phyloP scores from a whole-genome alignment of 2,329 filamentous ascomycete genomes.

The Magnaporthales sp. region DNA sequence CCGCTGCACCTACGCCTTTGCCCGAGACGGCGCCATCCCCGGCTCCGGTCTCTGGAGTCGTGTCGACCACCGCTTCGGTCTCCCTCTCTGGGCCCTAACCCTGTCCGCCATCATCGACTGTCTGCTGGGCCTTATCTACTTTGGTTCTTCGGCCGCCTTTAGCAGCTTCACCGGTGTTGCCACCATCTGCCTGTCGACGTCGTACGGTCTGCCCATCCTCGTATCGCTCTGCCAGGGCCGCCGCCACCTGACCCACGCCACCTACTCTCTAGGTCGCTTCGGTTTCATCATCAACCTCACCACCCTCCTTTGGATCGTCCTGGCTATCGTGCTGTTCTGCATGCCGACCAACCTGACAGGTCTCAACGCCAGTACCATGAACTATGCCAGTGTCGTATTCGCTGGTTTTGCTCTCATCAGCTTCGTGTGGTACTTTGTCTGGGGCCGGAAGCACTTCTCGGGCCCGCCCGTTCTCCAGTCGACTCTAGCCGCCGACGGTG shows the following conservation, averaged over 20 bases:
- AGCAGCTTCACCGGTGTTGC: constrained; percentile 50
- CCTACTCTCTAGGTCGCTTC: constrained; percentile 42
- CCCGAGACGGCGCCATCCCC: constrained; percentile 42
- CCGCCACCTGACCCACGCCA: constrained; percentile 30
- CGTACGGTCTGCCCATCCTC: constrained; percentile 48
- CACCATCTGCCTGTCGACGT: constrained; percentile 49
- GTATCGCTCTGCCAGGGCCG: constrained; percentile 29
- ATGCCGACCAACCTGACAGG: constrained; percentile 37
- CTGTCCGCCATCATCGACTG: constrained; percentile 45
- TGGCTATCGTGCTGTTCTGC: constrained; percentile 49
- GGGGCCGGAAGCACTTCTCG: not conserved
- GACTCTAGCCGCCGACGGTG: not conserved
- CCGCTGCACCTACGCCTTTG: constrained; percentile 52
- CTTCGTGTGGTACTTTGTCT: not conserved
- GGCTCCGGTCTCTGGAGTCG: constrained; percentile 39
- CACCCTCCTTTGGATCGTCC: constrained; percentile 41
- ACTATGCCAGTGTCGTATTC: constrained; percentile 42
- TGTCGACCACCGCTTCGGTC: constrained; percentile 39
- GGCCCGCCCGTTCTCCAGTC: not conserved
- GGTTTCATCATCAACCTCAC: constrained; percentile 43
- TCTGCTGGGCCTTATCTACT: constrained; percentile 43
- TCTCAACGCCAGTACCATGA: constrained; percentile 46
- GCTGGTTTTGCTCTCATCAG: not conserved
- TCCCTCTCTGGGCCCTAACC: constrained; percentile 45
- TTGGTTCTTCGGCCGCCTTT: constrained; percentile 47